Percentiles rank a stretch among this genome's conserved stretches.
Conservation (phyloP, 225 moss, liverwort and hornwort genomes). For the Pleurozium schreberi region DNA sequence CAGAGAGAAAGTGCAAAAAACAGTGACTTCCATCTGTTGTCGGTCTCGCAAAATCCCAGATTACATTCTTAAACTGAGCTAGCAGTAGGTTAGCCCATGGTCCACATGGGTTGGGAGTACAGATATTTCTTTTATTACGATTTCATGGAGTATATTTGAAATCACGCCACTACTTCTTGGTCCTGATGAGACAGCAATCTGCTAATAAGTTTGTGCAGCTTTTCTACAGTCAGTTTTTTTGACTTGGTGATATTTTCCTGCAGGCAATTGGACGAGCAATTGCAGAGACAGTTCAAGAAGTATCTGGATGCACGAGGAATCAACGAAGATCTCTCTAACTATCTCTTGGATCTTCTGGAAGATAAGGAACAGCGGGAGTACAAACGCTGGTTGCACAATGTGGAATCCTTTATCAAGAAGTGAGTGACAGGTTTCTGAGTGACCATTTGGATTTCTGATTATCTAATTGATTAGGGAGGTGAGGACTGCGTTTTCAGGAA, state of each 20-base stretch:
- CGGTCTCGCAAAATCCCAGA: background rate
- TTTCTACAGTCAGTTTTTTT: background rate
- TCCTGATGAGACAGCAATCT: background rate
- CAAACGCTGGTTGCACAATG: constrained; percentile 36
- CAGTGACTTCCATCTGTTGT: background rate
- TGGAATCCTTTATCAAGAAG: constrained; percentile 32
- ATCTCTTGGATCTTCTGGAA: constrained; percentile 45
- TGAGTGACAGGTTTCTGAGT: background rate
- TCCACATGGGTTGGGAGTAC: background rate
- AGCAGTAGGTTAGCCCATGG: background rate
- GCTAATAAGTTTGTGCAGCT: background rate
- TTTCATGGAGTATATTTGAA: background rate
- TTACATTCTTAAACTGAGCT: background rate
- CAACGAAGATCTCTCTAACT: constrained; percentile 38
- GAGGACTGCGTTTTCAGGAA: background rate
- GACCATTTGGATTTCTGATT: background rate
- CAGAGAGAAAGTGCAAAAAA: no score
- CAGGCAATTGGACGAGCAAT: constrained; percentile 45
- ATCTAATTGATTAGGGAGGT: background rate
- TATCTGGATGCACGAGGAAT: constrained; percentile 36
- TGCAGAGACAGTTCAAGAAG: constrained; percentile 42
- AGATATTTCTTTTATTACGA: background rate
- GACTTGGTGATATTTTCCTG: background rate
- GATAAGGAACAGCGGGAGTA: constrained; percentile 56
- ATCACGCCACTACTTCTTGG: background rate